These are phyloP conservation scores for Drechslerella dactyloides DNA, from an alignment of 2,329 filamentous ascomycete genomes.

Conservation along the genomic window DNA sequence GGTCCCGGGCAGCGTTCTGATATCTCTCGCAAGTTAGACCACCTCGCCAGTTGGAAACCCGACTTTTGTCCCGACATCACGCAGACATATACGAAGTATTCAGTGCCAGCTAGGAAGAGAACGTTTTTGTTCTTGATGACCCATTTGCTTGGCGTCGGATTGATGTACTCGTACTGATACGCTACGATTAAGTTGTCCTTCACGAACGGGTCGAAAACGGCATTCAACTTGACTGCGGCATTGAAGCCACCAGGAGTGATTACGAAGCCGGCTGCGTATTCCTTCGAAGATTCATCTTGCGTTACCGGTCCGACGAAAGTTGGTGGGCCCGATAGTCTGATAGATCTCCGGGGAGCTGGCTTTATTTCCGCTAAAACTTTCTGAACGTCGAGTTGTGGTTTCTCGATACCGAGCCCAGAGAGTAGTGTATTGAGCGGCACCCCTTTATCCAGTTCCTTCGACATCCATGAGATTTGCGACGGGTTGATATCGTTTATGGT, in stretches of 20 bases:
- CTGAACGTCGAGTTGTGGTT: too few relatives aligned
- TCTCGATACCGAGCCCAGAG: too few relatives aligned
- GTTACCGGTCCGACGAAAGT: conserved; percentile 1
- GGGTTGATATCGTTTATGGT: too few relatives aligned
- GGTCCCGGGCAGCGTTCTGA: conserved; percentile 9
- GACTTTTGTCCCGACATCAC: conserved; percentile 12
- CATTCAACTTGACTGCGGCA: conserved; percentile 16
- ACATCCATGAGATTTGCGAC: too few relatives aligned
- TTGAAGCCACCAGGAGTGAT: conserved; percentile 25
- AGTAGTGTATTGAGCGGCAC: too few relatives aligned
- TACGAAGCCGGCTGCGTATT: conserved; percentile 11
- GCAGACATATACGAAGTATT: conserved; percentile 41
- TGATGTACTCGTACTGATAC: conserved; percentile 19
- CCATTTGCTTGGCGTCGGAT: conserved; percentile 19
- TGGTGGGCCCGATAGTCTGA: background rate
- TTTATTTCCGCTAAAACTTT: too few relatives aligned
- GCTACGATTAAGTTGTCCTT: conserved; percentile 10
- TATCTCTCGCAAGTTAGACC: conserved; percentile 7
- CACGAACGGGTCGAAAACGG: conserved; percentile 10
- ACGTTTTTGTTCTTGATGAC: conserved; percentile 16
- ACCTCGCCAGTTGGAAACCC: conserved; percentile 15
- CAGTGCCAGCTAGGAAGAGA: conserved; percentile 18
- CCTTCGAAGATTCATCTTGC: conserved; percentile 17
- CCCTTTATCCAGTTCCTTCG: too few relatives aligned
- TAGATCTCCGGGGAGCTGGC: background rate